These are phyloP conservation scores for Lyophyllum shimeji DNA, from an alignment of 768 basidiomycete genomes.

Conservation along the genomic window DNA sequence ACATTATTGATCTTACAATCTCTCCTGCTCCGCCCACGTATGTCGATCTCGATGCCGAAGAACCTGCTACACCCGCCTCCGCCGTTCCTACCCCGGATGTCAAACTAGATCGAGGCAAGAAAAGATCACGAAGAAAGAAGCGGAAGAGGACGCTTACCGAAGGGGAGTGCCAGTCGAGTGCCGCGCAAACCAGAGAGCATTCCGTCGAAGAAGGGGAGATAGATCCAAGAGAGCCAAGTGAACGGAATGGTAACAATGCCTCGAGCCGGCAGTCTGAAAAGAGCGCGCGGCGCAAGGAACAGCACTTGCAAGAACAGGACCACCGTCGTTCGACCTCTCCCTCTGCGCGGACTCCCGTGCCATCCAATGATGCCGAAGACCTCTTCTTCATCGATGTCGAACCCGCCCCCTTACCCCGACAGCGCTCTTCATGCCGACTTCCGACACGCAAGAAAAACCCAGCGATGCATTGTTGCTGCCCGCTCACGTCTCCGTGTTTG, in stretches of 20 bases:
- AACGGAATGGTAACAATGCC: background rate
- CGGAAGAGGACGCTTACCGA: constrained; percentile 24
- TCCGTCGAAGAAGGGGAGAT: constrained; percentile 21
- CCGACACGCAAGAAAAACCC: constrained; percentile 17
- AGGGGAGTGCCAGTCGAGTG: constrained; percentile 15
- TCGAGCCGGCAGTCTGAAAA: background rate
- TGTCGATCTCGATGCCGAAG: constrained; percentile 4
- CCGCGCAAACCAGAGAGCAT: constrained; percentile 19
- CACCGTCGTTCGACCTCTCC: constrained; percentile 7
- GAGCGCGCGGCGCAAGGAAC: constrained; percentile 4
- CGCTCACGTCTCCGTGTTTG: constrained; percentile 64
- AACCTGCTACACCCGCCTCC: background rate
- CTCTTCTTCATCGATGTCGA: constrained; percentile 54
- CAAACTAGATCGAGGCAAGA: constrained; percentile 10
- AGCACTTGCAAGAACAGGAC: constrained; percentile 5
- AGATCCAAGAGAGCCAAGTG: background rate
- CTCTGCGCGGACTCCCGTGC: constrained; percentile 17
- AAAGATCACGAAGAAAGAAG: constrained; percentile 23
- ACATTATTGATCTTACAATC: constrained; percentile 35
- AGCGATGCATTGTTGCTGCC: constrained; percentile 52
- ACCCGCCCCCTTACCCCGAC: constrained; percentile 35
- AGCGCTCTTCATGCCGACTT: constrained; percentile 12
- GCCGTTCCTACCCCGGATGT: background rate
- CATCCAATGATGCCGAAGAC: constrained; percentile 10
- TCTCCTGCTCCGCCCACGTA: constrained; percentile 3